Evolutionary conservation across 768 basidiomycete genomes (phyloP), one percentile per base, ranked within the genome.

Genomic region (Auricularia auricula-judae): DNA sequence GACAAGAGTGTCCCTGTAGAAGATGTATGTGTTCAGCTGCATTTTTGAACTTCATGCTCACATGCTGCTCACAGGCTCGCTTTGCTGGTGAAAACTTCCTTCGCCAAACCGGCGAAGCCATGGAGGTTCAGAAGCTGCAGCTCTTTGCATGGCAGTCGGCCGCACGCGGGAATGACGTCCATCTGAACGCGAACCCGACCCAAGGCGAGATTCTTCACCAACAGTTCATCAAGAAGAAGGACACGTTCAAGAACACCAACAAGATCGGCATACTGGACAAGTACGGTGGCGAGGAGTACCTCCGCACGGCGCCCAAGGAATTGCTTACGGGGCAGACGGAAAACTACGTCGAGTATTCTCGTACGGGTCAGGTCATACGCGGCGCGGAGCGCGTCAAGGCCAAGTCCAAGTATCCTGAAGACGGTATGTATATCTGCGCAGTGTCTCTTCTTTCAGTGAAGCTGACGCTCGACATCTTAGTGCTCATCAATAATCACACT

Each of bases 61-160:
- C 8, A 33, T 34, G 33, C 51, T 23, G 44, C 36, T 63, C 59
- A 3, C 65, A 94, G 92, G 86, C 92, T 4, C 80, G 80, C 71
- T 99, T 98, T 71, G 93, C 94, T 36, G 97, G 97, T 12, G 97
- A 99, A 76, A 98, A 98, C 77, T 99, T 98, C 76, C 80, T 88
- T 63, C 89, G 95, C 29, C 86, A 80, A 71, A 89, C 91, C 29
- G 97, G 97, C 61, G 95, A 97, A 75, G 90, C 94, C n/a, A 82
- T 86, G 21, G 90, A 93, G 64, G 88, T 98, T 12, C 93, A 97
- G 74, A 79, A 87, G 67, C 84, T 99, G 14, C 96, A 98, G 73
- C 80, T 98, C 18, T 99, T 98, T 73, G 97, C 97, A 1, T 98
- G 95, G 96, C 91, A 98, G 73, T 93, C 95, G 33, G 88, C 89